Evolutionary conservation across 768 basidiomycete genomes (phyloP).

Genomic region (Leccinum longicurvipes): DNA sequence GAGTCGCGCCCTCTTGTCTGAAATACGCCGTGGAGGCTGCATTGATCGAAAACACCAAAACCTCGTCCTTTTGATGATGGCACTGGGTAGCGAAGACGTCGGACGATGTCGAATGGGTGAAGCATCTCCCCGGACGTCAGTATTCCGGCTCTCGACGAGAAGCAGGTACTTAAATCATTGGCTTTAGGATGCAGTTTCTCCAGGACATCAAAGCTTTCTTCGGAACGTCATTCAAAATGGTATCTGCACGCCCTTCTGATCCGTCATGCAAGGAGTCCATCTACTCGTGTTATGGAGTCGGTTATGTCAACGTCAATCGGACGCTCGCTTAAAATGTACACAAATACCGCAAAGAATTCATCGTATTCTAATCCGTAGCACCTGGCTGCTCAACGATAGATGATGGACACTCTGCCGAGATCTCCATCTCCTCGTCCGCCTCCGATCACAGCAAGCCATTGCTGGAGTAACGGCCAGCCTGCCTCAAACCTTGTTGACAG

Average conservation of each 20-base stretch:
- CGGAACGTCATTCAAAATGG: slow-evolving; percentile 91
- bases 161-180: slow-evolving; percentile 3
- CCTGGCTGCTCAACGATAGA: slow-evolving; percentile 56
- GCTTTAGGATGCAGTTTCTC: slow-evolving; percentile 81
- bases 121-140: slow-evolving; percentile 78
- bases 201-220: slow-evolving; percentile 80
- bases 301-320: slow-evolving; percentile 86
- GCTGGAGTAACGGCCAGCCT: slow-evolving; percentile 78
- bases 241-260: slow-evolving; percentile 52
- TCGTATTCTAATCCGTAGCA: neutral
- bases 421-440: slow-evolving; percentile 61
- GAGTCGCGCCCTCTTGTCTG: slow-evolving; percentile 71
- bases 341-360: neutral
- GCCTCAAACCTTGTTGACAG: slow-evolving; percentile 78
- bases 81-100: slow-evolving; percentile 96
- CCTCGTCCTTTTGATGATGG: slow-evolving; percentile 86
- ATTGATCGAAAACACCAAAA: slow-evolving; percentile 88
- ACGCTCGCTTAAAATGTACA: slow-evolving; percentile 51
- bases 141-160: slow-evolving; percentile 16
- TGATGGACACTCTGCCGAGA: slow-evolving; percentile 72
- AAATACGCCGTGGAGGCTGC: slow-evolving; percentile 83
- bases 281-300: slow-evolving; percentile 89
- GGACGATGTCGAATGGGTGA: slow-evolving; percentile 85
- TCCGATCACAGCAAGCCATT: slow-evolving; percentile 63
- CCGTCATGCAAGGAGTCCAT: slow-evolving; percentile 57